Conservation (phyloP, 2,329 filamentous ascomycete genomes). For the Claviceps humidiphila region DNA sequence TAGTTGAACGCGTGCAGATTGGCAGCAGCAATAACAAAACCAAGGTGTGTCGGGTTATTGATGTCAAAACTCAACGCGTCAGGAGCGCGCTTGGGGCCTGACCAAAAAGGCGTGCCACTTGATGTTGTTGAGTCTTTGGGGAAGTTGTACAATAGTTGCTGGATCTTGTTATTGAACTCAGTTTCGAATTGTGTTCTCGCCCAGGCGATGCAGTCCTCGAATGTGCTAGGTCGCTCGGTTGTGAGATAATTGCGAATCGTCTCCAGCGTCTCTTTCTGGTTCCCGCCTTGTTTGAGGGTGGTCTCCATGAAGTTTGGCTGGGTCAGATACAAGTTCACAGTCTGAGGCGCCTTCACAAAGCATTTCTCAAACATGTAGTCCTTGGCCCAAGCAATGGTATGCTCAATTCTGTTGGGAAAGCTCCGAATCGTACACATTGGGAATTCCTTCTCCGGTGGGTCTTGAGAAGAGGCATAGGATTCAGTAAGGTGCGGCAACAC, state of each 20-base stretch:
- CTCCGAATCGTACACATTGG: constrained; percentile 96
- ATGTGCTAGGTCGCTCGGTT: constrained; percentile 78
- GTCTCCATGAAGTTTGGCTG: constrained; percentile 82
- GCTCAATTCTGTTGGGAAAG: constrained; percentile 97
- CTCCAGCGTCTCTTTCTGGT: constrained; percentile 87
- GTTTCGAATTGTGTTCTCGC: constrained; percentile 87
- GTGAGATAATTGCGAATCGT: constrained; percentile 82
- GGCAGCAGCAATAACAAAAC: constrained; percentile 76
- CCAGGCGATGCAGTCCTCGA: constrained; percentile 96
- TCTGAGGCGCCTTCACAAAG: constrained; percentile 87
- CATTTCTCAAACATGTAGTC: constrained; percentile 82
- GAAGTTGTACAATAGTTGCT: constrained; percentile 93
- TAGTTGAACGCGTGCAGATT: constrained; percentile 98
- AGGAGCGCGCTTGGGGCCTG: constrained; percentile 91
- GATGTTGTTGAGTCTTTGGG: constrained; percentile 87
- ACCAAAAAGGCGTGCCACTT: constrained; percentile 89
- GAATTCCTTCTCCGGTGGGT: constrained; percentile 96
- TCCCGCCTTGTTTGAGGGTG: constrained; percentile 82
- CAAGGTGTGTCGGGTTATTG: constrained; percentile 73
- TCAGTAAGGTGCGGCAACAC: constrained; percentile 84
- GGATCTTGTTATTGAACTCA: constrained; percentile 93
- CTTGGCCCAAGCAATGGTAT: constrained; percentile 96
- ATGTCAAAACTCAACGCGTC: constrained; percentile 81
- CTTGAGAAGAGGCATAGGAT: constrained; percentile 89
- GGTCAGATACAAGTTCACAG: constrained; percentile 84